Evolutionary conservation across 2,329 filamentous ascomycete genomes (phyloP).

Genomic region (Lasiodiplodia hormozganensis): DNA sequence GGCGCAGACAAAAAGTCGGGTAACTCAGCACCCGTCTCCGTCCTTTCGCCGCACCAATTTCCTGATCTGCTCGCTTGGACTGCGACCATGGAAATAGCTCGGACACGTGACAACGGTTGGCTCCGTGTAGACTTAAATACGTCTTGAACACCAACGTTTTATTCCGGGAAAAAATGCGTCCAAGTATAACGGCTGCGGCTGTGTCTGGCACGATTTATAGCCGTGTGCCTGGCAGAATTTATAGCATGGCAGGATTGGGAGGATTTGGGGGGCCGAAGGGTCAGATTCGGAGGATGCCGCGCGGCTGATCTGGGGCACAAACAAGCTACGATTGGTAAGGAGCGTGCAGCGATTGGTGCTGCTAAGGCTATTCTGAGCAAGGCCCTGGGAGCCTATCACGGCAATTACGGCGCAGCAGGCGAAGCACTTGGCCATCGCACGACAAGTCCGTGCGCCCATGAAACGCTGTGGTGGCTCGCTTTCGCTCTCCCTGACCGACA

Average conservation of each 20-base stretch:
- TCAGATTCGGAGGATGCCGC: background rate
- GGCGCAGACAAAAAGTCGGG: background rate
- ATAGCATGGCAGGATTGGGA: no score
- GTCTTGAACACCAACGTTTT: no score
- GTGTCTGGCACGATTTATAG: no score
- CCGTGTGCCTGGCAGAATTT: no score
- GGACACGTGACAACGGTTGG: background rate
- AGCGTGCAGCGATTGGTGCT: background rate
- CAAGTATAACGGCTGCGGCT: no score
- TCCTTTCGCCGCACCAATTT: background rate
- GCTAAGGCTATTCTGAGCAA: background rate
- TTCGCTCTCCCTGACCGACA: background rate
- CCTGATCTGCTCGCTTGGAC: background rate
- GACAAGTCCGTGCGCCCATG: slow-evolving; percentile 1
- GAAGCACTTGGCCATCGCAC: background rate
- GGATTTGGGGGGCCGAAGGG: no score
- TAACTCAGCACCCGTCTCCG: background rate
- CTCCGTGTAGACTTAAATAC: no score
- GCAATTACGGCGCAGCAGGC: background rate
- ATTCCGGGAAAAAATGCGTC: no score
- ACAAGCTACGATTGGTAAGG: background rate
- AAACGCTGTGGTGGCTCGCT: background rate
- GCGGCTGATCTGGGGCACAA: background rate
- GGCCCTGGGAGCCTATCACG: background rate
- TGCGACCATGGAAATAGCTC: background rate